These are phyloP conservation scores for Berkeleyomyces basicola DNA, from an alignment of 2,329 filamentous ascomycete genomes.

Conservation along the genomic window DNA sequence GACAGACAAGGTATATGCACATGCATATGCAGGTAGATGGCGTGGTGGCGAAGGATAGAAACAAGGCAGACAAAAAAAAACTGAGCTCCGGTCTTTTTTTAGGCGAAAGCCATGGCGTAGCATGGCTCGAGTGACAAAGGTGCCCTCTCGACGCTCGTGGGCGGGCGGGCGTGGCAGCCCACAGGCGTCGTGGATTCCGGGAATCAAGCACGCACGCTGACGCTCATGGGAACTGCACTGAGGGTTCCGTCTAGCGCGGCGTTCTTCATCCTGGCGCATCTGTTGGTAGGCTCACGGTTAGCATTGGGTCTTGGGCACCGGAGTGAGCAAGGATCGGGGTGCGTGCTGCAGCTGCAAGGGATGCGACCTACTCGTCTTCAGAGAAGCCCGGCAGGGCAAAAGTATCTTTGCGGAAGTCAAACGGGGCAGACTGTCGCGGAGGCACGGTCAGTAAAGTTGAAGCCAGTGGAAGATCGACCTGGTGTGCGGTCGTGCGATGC, in stretches of 20 bases:
- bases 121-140: background rate
- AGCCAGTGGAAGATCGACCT: background rate
- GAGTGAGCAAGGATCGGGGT: background rate
- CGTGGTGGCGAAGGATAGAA: background rate
- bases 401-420: constrained; percentile 39
- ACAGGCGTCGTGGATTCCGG: background rate
- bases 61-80: background rate
- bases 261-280: constrained; percentile 10
- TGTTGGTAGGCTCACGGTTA: background rate
- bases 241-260: constrained; percentile 8
- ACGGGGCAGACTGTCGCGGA: constrained; percentile 35
- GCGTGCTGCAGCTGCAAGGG: background rate
- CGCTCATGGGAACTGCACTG: constrained; percentile 8
- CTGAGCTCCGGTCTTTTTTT: background rate
- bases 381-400: constrained; percentile 37
- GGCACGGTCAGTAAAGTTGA: constrained; percentile 1
- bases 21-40: background rate
- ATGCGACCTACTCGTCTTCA: constrained; percentile 37
- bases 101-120: background rate
- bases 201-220: constrained; percentile 8
- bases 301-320: background rate
- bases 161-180: no score
- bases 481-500: constrained; percentile 11
- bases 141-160: background rate
- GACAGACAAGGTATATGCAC: background rate